Percentiles rank a stretch among this genome's conserved stretches.
Evolutionary conservation across 1,284 basidiomycete species (phyloP).

Genomic region (Malassezia vespertilionis): DNA sequence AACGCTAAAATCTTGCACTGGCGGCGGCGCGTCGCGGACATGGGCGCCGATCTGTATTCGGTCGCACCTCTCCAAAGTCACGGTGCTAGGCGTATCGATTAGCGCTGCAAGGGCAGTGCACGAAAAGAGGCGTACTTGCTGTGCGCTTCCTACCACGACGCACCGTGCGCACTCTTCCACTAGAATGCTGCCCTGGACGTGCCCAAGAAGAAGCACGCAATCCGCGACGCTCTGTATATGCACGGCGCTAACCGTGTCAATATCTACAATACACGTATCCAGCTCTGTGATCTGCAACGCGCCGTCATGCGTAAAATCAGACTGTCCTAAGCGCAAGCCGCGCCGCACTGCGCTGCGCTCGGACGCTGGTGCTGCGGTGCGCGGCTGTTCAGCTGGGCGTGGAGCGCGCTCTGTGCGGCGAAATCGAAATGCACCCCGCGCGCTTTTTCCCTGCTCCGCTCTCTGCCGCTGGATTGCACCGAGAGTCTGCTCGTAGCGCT

Average conservation of each 20-base stretch:
- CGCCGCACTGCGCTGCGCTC: too few relatives aligned
- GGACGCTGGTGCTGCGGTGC: too few relatives aligned
- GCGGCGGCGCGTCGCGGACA: not conserved
- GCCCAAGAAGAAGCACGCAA: constrained; percentile 3
- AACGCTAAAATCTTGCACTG: constrained; percentile 15
- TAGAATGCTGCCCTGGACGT: constrained; percentile 9
- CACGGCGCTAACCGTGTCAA: not conserved
- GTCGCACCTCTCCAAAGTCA: constrained; percentile 9
- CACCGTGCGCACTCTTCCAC: constrained; percentile 7
- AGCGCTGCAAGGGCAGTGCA: not conserved
- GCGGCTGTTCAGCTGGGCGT: too few relatives aligned
- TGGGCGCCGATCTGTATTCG: not conserved
- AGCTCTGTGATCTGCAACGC: too few relatives aligned
- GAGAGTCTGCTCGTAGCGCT: constrained; percentile 9
- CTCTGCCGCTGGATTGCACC: constrained; percentile 4
- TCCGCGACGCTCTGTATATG: not conserved
- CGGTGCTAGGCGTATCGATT: constrained; percentile 1
- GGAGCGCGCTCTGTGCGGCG: not conserved
- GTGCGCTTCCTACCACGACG: not conserved
- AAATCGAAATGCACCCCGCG: not conserved
- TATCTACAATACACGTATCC: constrained; percentile 1
- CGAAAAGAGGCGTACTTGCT: constrained; percentile 8
- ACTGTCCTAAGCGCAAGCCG: too few relatives aligned
- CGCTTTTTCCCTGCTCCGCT: not conserved
- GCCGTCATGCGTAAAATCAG: too few relatives aligned